phyloP scores from a whole-genome alignment of 805 yeast genomes.

The Hanseniaspora guilliermondii region DNA sequence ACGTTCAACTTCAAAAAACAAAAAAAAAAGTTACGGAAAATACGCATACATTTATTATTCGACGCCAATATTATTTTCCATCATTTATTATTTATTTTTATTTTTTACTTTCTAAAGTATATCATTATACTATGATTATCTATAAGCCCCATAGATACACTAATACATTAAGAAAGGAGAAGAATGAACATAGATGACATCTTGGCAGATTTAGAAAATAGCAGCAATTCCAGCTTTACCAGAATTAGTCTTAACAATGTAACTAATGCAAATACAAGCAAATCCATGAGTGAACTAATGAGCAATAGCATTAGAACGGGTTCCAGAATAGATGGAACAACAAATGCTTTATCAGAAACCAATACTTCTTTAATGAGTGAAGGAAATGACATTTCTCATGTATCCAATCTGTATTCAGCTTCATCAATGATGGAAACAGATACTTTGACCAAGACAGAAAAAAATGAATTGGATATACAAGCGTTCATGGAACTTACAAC shows the following conservation, averaged over 20 bases:
- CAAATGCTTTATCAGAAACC: conserved; percentile 14
- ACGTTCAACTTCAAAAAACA: too few species aligned
- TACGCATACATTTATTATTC: too few species aligned
- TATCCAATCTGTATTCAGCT: background rate
- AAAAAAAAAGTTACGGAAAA: too few species aligned
- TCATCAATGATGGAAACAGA: background rate
- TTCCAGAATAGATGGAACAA: background rate
- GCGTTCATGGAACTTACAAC: conserved; percentile 32
- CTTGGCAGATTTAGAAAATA: conserved; percentile 50
- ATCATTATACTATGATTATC: background rate
- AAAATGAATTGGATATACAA: conserved; percentile 28
- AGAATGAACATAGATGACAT: conserved; percentile 57
- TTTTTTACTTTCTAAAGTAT: too few species aligned
- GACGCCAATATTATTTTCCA: too few species aligned
- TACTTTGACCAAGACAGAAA: conserved; percentile 21
- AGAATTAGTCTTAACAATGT: background rate
- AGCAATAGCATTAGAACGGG: conserved; percentile 4
- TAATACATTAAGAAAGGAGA: background rate
- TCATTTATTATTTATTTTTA: background rate
- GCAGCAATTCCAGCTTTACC: background rate
- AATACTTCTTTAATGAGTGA: conserved; percentile 12
- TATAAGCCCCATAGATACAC: background rate
- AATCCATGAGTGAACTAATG: background rate
- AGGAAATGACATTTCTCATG: background rate
- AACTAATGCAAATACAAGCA: conserved; percentile 4